Percentiles rank a stretch among this genome's conserved stretches.
Conservation (phyloP, 2,329 filamentous ascomycete genomes). For the Hypoxylon sp. region DNA sequence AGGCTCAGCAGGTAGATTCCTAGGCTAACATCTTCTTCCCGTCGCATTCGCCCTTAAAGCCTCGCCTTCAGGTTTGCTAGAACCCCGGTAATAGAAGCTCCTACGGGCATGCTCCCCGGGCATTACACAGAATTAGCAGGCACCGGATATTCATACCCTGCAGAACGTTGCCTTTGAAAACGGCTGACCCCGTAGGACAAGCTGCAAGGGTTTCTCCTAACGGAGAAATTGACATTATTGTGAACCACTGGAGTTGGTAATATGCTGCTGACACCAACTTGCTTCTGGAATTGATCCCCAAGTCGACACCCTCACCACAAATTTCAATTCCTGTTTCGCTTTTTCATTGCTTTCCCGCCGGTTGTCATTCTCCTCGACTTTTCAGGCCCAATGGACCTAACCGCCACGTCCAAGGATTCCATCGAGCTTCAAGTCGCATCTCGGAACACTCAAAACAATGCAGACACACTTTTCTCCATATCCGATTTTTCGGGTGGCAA, state of each 20-base stretch:
- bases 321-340: background rate
- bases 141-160: conserved; percentile 3
- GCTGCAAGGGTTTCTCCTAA: conserved; percentile 5
- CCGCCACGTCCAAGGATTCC: conserved; percentile 15
- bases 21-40: background rate
- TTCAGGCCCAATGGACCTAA: conserved; percentile 13
- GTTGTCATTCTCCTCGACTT: background rate
- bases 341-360: background rate
- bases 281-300: conserved; percentile 15
- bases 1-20: conserved; percentile 3
- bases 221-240: background rate
- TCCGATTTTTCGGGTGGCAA: conserved; percentile 16
- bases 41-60: background rate
- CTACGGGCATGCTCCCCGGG: background rate
- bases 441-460: background rate
- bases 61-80: conserved; percentile 12
- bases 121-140: conserved; percentile 8
- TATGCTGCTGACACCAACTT: conserved; percentile 16
- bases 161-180: background rate
- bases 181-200: conserved; percentile 10
- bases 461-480: conserved; percentile 7
- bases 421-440: conserved; percentile 27
- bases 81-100: background rate
- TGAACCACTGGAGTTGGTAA: conserved; percentile 8
- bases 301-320: background rate